Conservation (phyloP, 2,329 filamentous ascomycete species). For the Fusarium hostae region DNA sequence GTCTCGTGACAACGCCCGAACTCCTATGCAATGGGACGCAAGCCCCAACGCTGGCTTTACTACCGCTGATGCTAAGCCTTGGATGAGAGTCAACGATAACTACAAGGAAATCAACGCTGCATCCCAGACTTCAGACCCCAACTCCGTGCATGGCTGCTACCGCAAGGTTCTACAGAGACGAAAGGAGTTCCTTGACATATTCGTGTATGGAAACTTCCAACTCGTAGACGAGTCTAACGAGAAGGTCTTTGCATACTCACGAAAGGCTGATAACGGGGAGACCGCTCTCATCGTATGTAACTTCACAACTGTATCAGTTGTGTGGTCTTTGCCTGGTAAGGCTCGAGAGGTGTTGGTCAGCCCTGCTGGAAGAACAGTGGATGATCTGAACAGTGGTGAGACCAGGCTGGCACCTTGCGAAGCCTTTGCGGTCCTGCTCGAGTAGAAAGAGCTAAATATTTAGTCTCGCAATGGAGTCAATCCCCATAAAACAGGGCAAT, state of each 20-base stretch:
- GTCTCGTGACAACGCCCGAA: slow-evolving; percentile 75
- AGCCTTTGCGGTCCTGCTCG: slow-evolving; percentile 50
- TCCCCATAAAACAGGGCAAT: slow-evolving; percentile 47
- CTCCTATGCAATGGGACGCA: slow-evolving; percentile 78
- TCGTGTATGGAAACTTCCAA: slow-evolving; percentile 72
- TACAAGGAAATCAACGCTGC: slow-evolving; percentile 72
- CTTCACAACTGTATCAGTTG: slow-evolving; percentile 49
- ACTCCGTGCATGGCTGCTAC: slow-evolving; percentile 72
- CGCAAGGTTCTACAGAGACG: slow-evolving; percentile 67
- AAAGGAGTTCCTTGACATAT: slow-evolving; percentile 69
- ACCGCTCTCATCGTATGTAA: slow-evolving; percentile 53
- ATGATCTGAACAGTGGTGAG: slow-evolving; percentile 42
- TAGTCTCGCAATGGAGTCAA: slow-evolving; percentile 1
- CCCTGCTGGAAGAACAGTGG: slow-evolving; percentile 45
- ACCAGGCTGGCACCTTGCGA: slow-evolving; percentile 53
- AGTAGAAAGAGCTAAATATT: neutral
- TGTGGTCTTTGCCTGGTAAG: slow-evolving; percentile 46
- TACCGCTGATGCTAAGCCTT: slow-evolving; percentile 61
- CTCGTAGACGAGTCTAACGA: slow-evolving; percentile 52
- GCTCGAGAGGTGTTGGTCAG: slow-evolving; percentile 51
- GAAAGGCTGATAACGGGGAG: slow-evolving; percentile 47
- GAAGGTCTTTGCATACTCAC: slow-evolving; percentile 52
- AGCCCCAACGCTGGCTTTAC: slow-evolving; percentile 73
- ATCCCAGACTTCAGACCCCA: slow-evolving; percentile 58
- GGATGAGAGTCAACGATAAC: slow-evolving; percentile 77